Evolutionary conservation across 2,329 filamentous ascomycete species (phyloP).

Genomic region (Elsinoe fawcettii): DNA sequence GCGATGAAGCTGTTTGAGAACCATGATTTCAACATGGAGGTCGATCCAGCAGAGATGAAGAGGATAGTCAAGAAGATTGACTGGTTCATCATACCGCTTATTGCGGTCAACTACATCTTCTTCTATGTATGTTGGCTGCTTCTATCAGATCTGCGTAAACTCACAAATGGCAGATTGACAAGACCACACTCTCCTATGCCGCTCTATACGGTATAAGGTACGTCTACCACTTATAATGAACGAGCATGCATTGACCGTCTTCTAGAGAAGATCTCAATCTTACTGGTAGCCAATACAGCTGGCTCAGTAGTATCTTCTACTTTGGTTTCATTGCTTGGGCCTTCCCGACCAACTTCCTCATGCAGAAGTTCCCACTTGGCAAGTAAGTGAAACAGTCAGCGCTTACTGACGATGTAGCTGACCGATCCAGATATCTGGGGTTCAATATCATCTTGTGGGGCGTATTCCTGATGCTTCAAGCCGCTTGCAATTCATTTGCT

Average conservation of each 20-base stretch:
- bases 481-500: conserved; percentile 32
- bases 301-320: conserved; percentile 48
- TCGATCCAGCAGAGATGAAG: conserved; percentile 41
- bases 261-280: conserved; percentile 46
- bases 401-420: background rate
- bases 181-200: conserved; percentile 55
- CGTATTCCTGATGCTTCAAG: conserved; percentile 25
- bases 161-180: conserved; percentile 24
- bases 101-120: conserved; percentile 32
- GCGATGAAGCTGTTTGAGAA: conserved; percentile 44
- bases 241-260: background rate
- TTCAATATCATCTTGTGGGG: conserved; percentile 52
- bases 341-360: conserved; percentile 47
- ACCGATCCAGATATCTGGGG: conserved; percentile 35
- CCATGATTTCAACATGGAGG: conserved; percentile 33
- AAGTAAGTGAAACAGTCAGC: background rate
- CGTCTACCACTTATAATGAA: background rate
- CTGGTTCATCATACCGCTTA: conserved; percentile 49
- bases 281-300: conserved; percentile 51
- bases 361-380: conserved; percentile 44
- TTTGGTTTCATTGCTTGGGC: conserved; percentile 48
- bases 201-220: conserved; percentile 55
- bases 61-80: conserved; percentile 50
- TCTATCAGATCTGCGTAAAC: background rate
- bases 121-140: conserved; percentile 24